Base-by-base conservation (phyloP, 331 rosid genomes). In the Telfairia occidentalis region DNA sequence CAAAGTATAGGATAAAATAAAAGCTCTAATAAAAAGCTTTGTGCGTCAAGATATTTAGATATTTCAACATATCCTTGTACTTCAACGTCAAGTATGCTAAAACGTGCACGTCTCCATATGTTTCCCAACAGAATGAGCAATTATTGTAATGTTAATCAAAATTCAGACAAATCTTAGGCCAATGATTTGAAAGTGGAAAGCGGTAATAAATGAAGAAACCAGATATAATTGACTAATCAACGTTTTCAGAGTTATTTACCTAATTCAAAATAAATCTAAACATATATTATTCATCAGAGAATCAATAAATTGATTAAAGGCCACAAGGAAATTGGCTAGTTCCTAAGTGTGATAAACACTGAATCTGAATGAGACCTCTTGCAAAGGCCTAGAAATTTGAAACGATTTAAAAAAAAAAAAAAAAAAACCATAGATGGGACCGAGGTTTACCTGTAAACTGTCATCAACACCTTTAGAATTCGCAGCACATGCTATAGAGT, bases 401-500 rank as follows among this genome's bases (percentile, higher is more conserved):
- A n/a, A n/a, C n/a, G n/a, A n/a, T n/a, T n/a, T n/a, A n/a, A n/a
- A n/a, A n/a, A n/a, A n/a, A n/a, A n/a, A n/a, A n/a, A n/a, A n/a
- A n/a, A n/a, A n/a, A n/a, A n/a, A n/a, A n/a, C n/a, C n/a, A n/a
- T n/a, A n/a, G n/a, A n/a, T n/a, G 57, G 28, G 37, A 29, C 46
- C 26, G n/a, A 15, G 49, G 24, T 59, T 74, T 86, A 91, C 98
- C 97, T 88, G 98, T 85, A 94, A 88, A 86, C 97, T 94, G 80
- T 89, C 98, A 81, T 91, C 98, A 78, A 94, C 96, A 78, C 97
- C 98, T 88, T 86, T 91, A 64, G 96, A 86, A 90, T 94, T 91
- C 49, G 97, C 97, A 23, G 90, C 97, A 85, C 93, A 94, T 75
- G 98, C 97, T 76, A 94, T 94, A 54, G 98, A 94, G 84, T 94